Conservation (phyloP, 306 rosid genomes). For the Clitoria ternatea region DNA sequence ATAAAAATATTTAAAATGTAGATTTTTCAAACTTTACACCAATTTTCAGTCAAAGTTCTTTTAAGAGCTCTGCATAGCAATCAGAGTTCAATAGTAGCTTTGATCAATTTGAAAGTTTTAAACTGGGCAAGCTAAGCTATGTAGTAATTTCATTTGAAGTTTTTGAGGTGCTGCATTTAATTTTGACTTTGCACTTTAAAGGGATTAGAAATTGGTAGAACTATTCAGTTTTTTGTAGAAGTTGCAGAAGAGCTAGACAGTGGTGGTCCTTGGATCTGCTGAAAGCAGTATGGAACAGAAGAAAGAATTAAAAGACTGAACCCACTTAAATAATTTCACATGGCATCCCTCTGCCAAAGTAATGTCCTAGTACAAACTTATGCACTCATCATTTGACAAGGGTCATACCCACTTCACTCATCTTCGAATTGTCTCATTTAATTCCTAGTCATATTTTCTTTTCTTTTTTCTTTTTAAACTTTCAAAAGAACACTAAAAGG, state of each 20-base stretch:
- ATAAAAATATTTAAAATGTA: no score
- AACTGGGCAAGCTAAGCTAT: not conserved
- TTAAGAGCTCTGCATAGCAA: no score
- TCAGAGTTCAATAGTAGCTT: not conserved
- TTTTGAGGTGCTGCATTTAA: not conserved
- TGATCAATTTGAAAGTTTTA: not conserved
- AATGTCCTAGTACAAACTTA: not conserved
- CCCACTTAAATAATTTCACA: conserved; percentile 24
- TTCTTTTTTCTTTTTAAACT: no score
- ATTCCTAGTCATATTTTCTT: no score
- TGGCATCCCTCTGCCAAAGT: conserved; percentile 7
- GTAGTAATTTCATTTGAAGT: not conserved
- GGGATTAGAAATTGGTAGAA: not conserved
- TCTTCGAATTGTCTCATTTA: not conserved
- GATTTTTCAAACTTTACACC: no score
- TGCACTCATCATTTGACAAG: not conserved
- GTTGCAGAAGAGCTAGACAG: not conserved
- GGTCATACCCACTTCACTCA: not conserved
- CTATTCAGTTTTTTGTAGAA: not conserved
- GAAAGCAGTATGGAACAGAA: not conserved
- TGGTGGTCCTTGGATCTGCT: conserved; percentile 17
- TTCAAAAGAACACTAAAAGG: no score
- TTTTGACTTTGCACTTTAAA: not conserved
- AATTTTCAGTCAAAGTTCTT: no score
- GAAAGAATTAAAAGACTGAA: conserved; percentile 19